Evolutionary conservation across 768 basidiomycete species (phyloP), one percentile per base, ranked within the genome.

Genomic region (Boletus sensibilis): DNA sequence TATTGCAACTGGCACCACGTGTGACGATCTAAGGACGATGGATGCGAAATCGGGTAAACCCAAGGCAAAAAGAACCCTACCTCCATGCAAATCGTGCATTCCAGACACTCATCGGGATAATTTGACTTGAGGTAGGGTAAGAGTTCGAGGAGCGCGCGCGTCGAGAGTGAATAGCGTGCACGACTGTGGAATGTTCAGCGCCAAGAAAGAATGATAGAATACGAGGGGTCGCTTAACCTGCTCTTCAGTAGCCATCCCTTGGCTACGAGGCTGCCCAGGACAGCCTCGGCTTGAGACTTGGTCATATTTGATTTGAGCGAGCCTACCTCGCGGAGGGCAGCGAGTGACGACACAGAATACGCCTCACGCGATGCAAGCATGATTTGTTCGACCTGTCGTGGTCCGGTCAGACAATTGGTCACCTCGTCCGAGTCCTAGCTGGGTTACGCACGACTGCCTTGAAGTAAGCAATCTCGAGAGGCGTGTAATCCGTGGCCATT

Each of bases 381-480:
- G 63, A 96, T 94, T 72, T 89, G 87, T 64, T 94, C 90, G 39
- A 95, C 80, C 93, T 95, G 62, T 23, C 21, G 29, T 47, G 35
- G 14, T 14, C n/a, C 27, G n/a, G 33, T 52, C 34, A 54, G 52
- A 52, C 3, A 23, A 18, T 9, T n/a, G 2, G 7, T 6, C 14
- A 16, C 31, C 10, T 11, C 11, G 34, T 12, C 11, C n/a, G 5
- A 9, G 25, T 20, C 7, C 10, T n/a, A 25, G 27, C 5, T 27
- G 27, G 10, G 45, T 37, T 14, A 73, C 87, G 56, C 66, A 92
- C 93, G 56, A 94, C 76, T 5, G 84, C 84, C 74, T 87, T 92
- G 79, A 94, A 94, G 74, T 84, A 94, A 0, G 84, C 78, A 50
- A 94, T 93, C 71, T 96, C 93, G 33, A 76, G 74, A 0, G 90